Evolutionary conservation across 805 yeast genomes (phyloP), one percentile per base, ranked within the genome.

Genomic region (Starmerella powellii): DNA sequence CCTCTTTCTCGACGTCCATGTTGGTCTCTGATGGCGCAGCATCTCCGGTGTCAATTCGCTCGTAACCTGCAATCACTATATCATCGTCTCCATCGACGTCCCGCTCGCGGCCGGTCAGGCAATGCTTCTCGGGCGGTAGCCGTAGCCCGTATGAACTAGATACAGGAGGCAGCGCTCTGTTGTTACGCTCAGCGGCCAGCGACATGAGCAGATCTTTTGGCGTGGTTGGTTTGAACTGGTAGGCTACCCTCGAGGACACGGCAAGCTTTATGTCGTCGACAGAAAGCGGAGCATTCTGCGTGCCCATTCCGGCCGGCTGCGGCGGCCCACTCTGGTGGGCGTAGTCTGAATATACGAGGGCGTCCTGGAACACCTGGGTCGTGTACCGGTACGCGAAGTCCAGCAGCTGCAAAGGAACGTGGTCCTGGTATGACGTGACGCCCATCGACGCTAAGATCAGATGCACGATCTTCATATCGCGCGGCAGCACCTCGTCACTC

Each of bases 71-170:
- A 15, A 53, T 45, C 4, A 45, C 40, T 15, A 53, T 41, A 33
- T 53, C 58, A 21, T 49, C 54, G 12, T 72, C 76, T 43, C 73
- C 78, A 29, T 72, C 76, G 32, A 73, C 52, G 41, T 74, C 78
- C 79, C 87, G 82, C 48, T 82, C 86, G 48, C 71, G 72, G 1
- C 83, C 91, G 0, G 95, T 86, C 41, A 87, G 65, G 63, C 97
- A 87, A 64, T 85, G 87, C 72, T 87, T 91, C 65, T 91, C 99
- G 4, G 98, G 97, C 2, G 99, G 99, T 38, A 93, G 67, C 50
- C 96, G 74, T 31, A 91, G 71, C 10, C 98, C 97, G 79, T 85
- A 86, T 38, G 79, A 73, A 12, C 91, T 87, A 61, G 87, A 78
- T 12, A 91, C 87, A 4, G 91, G 82, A 4, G 99, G 99, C 40